phyloP scores from a whole-genome alignment of 1,284 basidiomycete genomes.

The Stereum hirsutum region DNA sequence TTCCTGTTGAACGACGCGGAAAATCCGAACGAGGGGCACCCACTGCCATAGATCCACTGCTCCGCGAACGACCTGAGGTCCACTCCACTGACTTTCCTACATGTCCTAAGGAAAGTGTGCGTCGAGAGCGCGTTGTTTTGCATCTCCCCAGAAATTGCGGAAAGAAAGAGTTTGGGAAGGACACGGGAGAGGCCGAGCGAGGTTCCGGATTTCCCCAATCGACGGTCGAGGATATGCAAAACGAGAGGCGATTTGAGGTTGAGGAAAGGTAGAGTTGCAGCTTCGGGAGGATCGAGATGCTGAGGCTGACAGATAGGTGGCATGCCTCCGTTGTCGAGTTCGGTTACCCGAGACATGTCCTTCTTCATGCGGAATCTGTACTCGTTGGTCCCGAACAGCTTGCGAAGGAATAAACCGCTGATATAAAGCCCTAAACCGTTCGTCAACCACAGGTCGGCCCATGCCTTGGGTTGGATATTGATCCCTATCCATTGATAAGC shows the following conservation, averaged over 20 bases:
- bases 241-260: conserved; percentile 95
- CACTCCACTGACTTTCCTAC: conserved; percentile 88
- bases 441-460: conserved; percentile 94
- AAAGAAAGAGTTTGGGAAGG: conserved; percentile 91
- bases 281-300: conserved; percentile 75
- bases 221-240: conserved; percentile 90
- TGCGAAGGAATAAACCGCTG: conserved; percentile 81
- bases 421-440: conserved; percentile 91
- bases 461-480: conserved; percentile 92
- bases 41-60: conserved; percentile 98
- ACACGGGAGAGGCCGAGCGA: conserved; percentile 92
- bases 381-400: conserved; percentile 93
- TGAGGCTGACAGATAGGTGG: conserved; percentile 93
- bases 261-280: conserved; percentile 74
- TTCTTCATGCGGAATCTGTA: conserved; percentile 94
- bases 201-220: conserved; percentile 91
- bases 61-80: conserved; percentile 89
- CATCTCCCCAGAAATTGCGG: conserved; percentile 89
- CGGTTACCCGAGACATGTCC: conserved; percentile 91
- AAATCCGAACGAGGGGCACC: conserved; percentile 89
- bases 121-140: conserved; percentile 84
- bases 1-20: conserved; percentile 93
- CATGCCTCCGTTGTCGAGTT: conserved; percentile 84
- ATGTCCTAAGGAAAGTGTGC: conserved; percentile 84
- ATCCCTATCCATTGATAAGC: conserved; percentile 97